phyloP scores from a whole-genome alignment of 1,284 basidiomycete genomes.

The Porodaedalea pini region DNA sequence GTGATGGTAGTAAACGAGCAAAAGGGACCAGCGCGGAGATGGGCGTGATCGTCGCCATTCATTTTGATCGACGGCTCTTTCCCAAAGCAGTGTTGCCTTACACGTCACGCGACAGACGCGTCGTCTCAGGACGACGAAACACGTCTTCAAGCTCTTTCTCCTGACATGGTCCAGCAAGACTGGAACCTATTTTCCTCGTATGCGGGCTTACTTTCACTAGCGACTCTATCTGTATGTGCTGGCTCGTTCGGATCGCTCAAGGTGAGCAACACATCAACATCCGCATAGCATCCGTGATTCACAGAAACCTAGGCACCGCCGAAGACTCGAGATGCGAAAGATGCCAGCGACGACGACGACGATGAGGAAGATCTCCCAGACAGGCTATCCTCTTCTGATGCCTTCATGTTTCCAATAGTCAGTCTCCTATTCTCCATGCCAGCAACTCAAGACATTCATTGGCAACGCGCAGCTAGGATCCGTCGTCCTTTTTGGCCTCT shows the following conservation, averaged over 20 bases:
- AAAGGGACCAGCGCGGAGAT: neutral
- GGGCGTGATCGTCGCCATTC: neutral
- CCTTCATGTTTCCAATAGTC: constrained; percentile 75
- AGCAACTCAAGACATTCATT: neutral
- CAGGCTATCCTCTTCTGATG: constrained; percentile 63
- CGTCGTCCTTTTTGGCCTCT: constrained; percentile 60
- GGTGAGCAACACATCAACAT: constrained; percentile 37
- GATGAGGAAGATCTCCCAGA: constrained; percentile 46
- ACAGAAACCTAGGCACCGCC: constrained; percentile 19
- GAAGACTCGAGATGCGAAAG: constrained; percentile 28
- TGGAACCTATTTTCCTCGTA: constrained; percentile 65
- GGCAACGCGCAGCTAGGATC: constrained; percentile 56
- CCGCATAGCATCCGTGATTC: neutral
- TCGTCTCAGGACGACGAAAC: neutral
- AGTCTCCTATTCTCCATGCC: constrained; percentile 22
- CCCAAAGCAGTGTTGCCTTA: neutral
- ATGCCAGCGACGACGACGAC: constrained; percentile 34
- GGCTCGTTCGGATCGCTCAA: constrained; percentile 67
- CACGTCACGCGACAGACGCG: neutral
- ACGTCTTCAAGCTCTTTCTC: neutral
- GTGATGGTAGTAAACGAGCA: too few relatives aligned
- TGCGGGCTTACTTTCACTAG: constrained; percentile 59
- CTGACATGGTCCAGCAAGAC: constrained; percentile 30
- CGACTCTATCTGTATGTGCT: constrained; percentile 58
- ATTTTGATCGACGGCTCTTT: neutral